Conservation (phyloP, 768 basidiomycete species). For the Fistulinella prunicolor region DNA sequence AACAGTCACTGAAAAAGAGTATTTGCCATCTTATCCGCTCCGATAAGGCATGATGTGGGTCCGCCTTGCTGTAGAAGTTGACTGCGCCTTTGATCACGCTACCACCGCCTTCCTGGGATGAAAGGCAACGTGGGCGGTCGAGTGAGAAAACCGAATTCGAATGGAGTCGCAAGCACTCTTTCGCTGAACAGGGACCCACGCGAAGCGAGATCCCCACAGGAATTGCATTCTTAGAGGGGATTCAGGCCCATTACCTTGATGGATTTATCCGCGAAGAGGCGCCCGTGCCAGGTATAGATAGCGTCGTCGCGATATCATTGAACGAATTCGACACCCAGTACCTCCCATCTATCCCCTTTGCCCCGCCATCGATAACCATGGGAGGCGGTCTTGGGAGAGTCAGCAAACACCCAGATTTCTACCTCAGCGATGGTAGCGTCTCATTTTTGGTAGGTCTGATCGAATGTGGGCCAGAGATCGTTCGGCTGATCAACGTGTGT, state of each 20-base stretch:
- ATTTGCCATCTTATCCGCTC: background rate
- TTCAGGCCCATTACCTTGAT: slow-evolving; percentile 6
- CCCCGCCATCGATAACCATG: slow-evolving; percentile 9
- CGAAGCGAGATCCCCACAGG: slow-evolving; percentile 13
- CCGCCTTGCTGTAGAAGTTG: slow-evolving; percentile 17
- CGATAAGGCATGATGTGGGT: slow-evolving; percentile 16
- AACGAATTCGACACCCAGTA: background rate
- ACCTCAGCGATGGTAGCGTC: slow-evolving; percentile 12
- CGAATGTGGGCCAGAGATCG: too few relatives aligned
- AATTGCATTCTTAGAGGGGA: background rate
- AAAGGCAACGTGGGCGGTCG: background rate
- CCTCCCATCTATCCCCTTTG: background rate
- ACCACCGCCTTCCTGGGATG: background rate
- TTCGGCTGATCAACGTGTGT: slow-evolving; percentile 4
- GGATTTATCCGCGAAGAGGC: slow-evolving; percentile 18
- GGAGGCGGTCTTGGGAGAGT: slow-evolving; percentile 11
- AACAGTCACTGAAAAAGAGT: slow-evolving; percentile 4
- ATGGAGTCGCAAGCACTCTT: background rate
- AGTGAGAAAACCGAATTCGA: slow-evolving; percentile 2
- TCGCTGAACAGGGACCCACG: background rate
- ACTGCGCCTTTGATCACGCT: slow-evolving; percentile 10
- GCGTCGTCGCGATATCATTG: too few relatives aligned
- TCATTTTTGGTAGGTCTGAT: slow-evolving; percentile 20
- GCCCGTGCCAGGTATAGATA: slow-evolving; percentile 20
- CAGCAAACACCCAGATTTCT: slow-evolving; percentile 3